These are phyloP conservation scores for Arachnopeziza araneosa DNA, from an alignment of 2,329 filamentous ascomycete species.

Conservation along the genomic window DNA sequence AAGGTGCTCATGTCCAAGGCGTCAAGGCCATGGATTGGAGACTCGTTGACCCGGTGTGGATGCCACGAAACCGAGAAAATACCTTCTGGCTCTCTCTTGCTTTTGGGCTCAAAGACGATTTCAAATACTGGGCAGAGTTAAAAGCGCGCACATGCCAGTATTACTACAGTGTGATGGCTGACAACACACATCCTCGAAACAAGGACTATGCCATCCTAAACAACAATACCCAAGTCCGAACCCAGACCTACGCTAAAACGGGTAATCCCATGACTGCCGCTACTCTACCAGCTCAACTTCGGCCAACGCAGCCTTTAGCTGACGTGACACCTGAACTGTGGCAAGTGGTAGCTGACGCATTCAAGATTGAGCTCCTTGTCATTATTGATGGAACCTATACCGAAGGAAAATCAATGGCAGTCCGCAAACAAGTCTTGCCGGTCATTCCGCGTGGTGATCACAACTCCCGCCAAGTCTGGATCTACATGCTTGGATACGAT, in stretches of 20 bases:
- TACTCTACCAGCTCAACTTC: neutral
- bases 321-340: neutral
- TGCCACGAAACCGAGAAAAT: neutral
- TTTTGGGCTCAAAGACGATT: neutral
- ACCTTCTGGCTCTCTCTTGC: neutral
- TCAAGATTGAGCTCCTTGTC: neutral
- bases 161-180: neutral
- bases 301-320: neutral
- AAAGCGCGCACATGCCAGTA: neutral
- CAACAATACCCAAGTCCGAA: neutral
- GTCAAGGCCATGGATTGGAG: neutral
- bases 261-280: neutral
- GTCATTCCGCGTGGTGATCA: neutral
- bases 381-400: neutral
- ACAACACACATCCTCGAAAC: neutral
- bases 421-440: neutral
- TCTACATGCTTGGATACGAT: neutral
- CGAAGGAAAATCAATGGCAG: neutral
- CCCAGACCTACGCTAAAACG: neutral
- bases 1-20: neutral
- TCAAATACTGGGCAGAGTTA: neutral
- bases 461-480: neutral
- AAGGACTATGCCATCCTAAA: neutral
- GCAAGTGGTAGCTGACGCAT: neutral
- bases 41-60: neutral